phyloP scores from a whole-genome alignment of 2,329 filamentous ascomycete genomes.

The Trichoderma sp. region DNA sequence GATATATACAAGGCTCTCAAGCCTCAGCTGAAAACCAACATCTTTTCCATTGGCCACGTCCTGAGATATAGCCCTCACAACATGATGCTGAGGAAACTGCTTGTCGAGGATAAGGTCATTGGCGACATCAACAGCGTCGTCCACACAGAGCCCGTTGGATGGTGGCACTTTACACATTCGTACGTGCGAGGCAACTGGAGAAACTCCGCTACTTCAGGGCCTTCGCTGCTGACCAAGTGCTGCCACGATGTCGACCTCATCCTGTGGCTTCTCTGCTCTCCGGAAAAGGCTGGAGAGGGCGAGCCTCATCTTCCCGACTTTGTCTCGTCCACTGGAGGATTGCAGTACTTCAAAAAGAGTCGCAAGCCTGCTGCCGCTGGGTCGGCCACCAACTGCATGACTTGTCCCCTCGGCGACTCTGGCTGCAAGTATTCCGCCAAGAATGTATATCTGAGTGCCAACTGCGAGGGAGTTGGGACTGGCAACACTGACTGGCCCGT shows the following conservation, averaged over 20 bases:
- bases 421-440: conserved; percentile 83
- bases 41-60: conserved; percentile 94
- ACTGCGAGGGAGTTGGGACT: conserved; percentile 57
- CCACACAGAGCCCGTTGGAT: conserved; percentile 92
- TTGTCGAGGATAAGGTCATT: conserved; percentile 72
- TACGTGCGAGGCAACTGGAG: conserved; percentile 96
- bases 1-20: conserved; percentile 64
- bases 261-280: conserved; percentile 84
- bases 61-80: conserved; percentile 93
- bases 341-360: conserved; percentile 73
- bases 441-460: conserved; percentile 72
- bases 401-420: conserved; percentile 63
- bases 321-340: conserved; percentile 71
- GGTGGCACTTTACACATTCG: conserved; percentile 92
- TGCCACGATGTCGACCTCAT: conserved; percentile 95
- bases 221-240: conserved; percentile 86
- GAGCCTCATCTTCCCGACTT: conserved; percentile 69
- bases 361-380: conserved; percentile 77
- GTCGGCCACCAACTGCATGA: conserved; percentile 79
- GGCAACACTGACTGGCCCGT: conserved; percentile 79
- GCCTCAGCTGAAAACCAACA: conserved; percentile 33
- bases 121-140: conserved; percentile 84
- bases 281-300: conserved; percentile 44
- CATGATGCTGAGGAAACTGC: conserved; percentile 73
- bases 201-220: conserved; percentile 71